Conservation (phyloP, 371 early-diverging fungal species). For the Mortierella sp. region DNA sequence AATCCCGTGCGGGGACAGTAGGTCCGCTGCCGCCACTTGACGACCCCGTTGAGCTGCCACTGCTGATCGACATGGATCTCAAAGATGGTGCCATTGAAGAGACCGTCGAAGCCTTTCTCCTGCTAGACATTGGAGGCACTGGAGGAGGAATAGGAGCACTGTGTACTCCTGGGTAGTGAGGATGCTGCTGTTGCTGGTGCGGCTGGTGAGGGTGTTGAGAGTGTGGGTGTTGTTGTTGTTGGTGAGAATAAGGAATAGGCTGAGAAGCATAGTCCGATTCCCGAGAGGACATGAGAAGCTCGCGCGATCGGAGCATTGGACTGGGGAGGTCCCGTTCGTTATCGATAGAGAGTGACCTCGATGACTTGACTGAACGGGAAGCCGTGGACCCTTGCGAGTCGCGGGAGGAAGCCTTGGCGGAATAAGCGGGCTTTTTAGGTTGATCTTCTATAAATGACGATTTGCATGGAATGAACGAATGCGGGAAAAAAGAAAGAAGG, state of each 20-base stretch:
- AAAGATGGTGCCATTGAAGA: constrained; percentile 38
- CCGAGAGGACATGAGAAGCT: constrained; percentile 22
- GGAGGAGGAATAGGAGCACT: constrained; percentile 15
- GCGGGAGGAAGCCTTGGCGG: constrained; percentile 49
- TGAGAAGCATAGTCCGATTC: constrained; percentile 22
- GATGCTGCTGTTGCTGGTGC: background rate
- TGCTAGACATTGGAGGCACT: constrained; percentile 34
- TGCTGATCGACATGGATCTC: constrained; percentile 55
- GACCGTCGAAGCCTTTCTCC: constrained; percentile 50
- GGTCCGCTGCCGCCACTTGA: constrained; percentile 25
- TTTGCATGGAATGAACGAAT: background rate
- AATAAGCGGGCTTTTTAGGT: constrained; percentile 51
- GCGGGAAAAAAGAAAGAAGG: background rate
- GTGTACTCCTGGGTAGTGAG: background rate
- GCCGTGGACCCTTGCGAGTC: constrained; percentile 44
- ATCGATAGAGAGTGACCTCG: constrained; percentile 45
- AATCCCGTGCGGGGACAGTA: constrained; percentile 43
- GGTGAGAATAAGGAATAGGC: background rate
- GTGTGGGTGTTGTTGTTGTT: background rate
- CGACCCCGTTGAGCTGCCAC: constrained; percentile 47
- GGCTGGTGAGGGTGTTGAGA: background rate
- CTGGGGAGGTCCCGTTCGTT: constrained; percentile 33
- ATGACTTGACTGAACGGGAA: constrained; percentile 39
- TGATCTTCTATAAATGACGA: constrained; percentile 25
- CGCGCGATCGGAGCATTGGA: constrained; percentile 39